Base-by-base conservation (phyloP, 2,329 filamentous ascomycete species). In the Beauveria brongniartii region DNA sequence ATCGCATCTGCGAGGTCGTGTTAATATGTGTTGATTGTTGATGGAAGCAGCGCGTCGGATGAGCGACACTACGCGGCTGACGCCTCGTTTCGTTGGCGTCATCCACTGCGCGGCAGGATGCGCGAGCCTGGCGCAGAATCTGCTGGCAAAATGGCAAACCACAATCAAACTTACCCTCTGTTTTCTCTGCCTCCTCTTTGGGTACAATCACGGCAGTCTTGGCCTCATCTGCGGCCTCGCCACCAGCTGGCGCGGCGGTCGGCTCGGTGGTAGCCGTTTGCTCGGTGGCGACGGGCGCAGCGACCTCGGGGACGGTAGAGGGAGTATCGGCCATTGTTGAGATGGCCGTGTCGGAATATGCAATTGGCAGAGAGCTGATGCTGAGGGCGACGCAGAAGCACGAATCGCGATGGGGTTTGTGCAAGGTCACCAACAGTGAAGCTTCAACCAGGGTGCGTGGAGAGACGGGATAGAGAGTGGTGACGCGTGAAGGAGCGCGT, bases 311-410 rank as follows among this genome's bases (percentile, higher is more conserved):
- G 69, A 74, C 74, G 66, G 75, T 72, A 63, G 66, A 65, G 54
- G 69, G 57, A 65, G 71, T 71, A 61, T 77, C 75, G 59, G 75
- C 72, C 75, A 77, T 77, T 67, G 68, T 69, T 67, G 30, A 46
- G 37, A 46, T 55, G 34, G 34, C 58, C 24, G 47, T 18, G 53
- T 22, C 46, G 47, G 16, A 20, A 24, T 28, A 18, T 41, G 37
- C 56, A 62, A 62, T 62, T 59, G 56, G n/a, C n/a, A 46, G 53
- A 34, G 46, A 46, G 53, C 40, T 44, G 28, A 50, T 54, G 47
- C 24, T 58, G 37, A 16, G 28, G 47, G 54, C 54, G 60, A 44
- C 53, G 40, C 52, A 16, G 26, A 44, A 26, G 44, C 22, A 44
- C 34, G 26, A 52, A 37, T 61, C 59, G 47, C 58, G 58, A 47